These are phyloP conservation scores for Sanghuangporus sanghuang DNA, from an alignment of 1,284 basidiomycete genomes.

Conservation along the genomic window DNA sequence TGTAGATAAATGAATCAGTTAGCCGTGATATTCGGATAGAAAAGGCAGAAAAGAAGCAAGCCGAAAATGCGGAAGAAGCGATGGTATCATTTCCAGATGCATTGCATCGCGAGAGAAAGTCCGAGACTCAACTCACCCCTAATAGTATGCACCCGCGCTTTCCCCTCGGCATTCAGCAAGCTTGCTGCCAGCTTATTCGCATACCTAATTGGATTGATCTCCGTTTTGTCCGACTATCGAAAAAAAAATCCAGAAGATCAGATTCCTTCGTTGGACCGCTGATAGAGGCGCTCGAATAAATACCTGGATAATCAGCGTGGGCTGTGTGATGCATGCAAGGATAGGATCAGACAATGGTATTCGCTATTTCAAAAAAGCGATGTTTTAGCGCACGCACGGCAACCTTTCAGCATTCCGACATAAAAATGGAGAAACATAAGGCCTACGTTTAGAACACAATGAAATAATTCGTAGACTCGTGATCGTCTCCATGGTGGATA, in stretches of 20 bases:
- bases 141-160: conserved; percentile 52
- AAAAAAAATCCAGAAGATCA: conserved; percentile 1
- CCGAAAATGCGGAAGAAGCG: neutral
- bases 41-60: neutral
- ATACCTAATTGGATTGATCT: conserved; percentile 47
- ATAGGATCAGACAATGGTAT: conserved; percentile 42
- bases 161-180: conserved; percentile 44
- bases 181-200: conserved; percentile 49
- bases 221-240: conserved; percentile 54
- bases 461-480: conserved; percentile 46
- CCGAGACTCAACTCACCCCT: conserved; percentile 41
- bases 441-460: conserved; percentile 55
- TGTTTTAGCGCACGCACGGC: neutral
- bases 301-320: conserved; percentile 71
- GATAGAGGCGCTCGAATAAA: conserved; percentile 16
- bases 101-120: neutral
- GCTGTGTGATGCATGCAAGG: conserved; percentile 50
- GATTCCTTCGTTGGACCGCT: neutral
- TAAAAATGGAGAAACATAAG: conserved; percentile 1
- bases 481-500: conserved; percentile 50
- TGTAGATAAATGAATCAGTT: neutral
- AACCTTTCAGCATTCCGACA: neutral
- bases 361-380: conserved; percentile 35
- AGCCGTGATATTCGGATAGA: no score
- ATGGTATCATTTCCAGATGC: neutral